Conservation (phyloP, 257 asterid genomes). For the Oldenlandia corymbosa region DNA sequence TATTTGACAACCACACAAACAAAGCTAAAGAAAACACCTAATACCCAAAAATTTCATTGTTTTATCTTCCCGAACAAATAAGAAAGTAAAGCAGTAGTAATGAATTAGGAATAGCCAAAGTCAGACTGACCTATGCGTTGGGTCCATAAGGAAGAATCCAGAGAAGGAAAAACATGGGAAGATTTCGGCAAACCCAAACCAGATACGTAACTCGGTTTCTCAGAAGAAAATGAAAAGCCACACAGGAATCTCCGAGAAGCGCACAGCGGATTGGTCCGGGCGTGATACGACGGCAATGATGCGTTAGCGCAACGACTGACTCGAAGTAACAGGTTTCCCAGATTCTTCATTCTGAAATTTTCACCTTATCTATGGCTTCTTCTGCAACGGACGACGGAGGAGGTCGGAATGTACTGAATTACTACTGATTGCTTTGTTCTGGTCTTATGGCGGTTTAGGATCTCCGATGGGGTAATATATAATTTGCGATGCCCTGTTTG, state of each 20-base stretch:
- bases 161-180: constrained; percentile 17
- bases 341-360: constrained; percentile 34
- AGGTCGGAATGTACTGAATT: background rate
- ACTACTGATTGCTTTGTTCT: too few relatives aligned
- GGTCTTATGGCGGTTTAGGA: too few relatives aligned
- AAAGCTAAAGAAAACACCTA: too few relatives aligned
- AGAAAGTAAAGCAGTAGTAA: background rate
- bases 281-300: constrained; percentile 19
- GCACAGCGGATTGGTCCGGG: constrained; percentile 16
- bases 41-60: background rate
- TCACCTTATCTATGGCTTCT: background rate
- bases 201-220: background rate
- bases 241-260: constrained; percentile 26
- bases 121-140: constrained; percentile 39
- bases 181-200: constrained; percentile 24
- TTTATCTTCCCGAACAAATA: too few relatives aligned
- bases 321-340: constrained; percentile 39
- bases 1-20: too few relatives aligned
- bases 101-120: background rate
- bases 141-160: constrained; percentile 24
- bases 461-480: too few relatives aligned
- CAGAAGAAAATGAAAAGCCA: constrained; percentile 24
- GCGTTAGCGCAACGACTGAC: constrained; percentile 32
- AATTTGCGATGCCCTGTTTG: too few relatives aligned
- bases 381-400: background rate